These are phyloP conservation scores for Boletus patriciae DNA, from an alignment of 768 basidiomycete genomes.

Conservation along the genomic window DNA sequence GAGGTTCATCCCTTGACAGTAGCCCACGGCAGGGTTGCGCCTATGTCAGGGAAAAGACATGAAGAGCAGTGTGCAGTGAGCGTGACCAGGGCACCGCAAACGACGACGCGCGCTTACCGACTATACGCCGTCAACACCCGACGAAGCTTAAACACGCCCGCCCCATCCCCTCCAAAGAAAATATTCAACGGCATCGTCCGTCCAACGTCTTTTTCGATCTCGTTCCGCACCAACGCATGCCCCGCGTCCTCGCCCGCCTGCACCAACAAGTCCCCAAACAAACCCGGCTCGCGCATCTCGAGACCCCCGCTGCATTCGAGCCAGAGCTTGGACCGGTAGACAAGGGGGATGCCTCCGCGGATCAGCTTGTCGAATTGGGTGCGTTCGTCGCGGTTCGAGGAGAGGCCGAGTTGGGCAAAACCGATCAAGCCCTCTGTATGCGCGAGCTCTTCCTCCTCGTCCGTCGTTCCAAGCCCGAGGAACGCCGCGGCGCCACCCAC, in stretches of 20 bases:
- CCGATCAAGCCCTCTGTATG: conserved; percentile 89
- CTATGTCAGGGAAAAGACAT: conserved; percentile 38
- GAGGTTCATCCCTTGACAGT: conserved; percentile 95
- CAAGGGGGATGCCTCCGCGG: conserved; percentile 84
- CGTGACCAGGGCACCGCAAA: background rate
- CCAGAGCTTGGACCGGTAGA: conserved; percentile 87
- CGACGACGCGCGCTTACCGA: conserved; percentile 51
- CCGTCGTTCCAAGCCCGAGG: conserved; percentile 62
- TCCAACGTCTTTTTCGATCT: conserved; percentile 96
- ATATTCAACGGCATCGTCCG: conserved; percentile 92
- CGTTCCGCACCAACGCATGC: conserved; percentile 53
- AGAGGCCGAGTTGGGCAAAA: conserved; percentile 83
- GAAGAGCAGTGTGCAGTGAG: background rate
- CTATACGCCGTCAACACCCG: conserved; percentile 91
- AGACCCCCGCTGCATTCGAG: conserved; percentile 90
- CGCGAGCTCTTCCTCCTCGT: conserved; percentile 69
- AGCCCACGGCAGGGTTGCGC: conserved; percentile 89
- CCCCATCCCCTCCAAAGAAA: conserved; percentile 97
- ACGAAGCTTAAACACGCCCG: conserved; percentile 87
- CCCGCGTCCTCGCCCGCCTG: conserved; percentile 44
- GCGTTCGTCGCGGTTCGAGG: conserved; percentile 67
- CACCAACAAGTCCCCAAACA: conserved; percentile 82
- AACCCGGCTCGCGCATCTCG: conserved; percentile 89
- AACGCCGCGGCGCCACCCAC: conserved; percentile 59
- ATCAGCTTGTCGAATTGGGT: conserved; percentile 79